Conservation (phyloP, 768 basidiomycete species). For the Clitopilus passeckerianus region DNA sequence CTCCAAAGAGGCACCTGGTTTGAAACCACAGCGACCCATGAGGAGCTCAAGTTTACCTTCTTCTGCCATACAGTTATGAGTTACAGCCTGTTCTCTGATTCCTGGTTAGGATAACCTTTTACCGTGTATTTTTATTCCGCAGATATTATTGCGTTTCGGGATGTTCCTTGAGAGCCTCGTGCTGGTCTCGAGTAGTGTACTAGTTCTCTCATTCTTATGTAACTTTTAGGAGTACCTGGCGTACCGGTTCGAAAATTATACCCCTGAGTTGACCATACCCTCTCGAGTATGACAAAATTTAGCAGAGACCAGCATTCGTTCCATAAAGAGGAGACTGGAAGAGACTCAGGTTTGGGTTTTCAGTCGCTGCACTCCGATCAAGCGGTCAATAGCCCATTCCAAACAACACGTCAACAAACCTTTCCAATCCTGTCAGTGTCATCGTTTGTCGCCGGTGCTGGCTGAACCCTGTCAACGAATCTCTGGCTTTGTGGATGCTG, state of each 20-base stretch:
- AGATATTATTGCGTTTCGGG: not conserved
- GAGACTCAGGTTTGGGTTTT: no score
- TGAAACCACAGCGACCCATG: constrained; percentile 58
- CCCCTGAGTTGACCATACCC: not conserved
- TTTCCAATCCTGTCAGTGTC: not conserved
- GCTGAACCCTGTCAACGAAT: not conserved
- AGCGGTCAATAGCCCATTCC: no score
- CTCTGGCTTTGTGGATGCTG: not conserved
- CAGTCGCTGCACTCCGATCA: no score
- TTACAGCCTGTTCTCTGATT: not conserved
- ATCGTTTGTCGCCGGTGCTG: not conserved
- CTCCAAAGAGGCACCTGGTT: constrained; percentile 54
- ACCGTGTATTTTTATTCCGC: not conserved
- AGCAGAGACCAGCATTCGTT: no score
- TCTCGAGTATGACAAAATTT: not conserved
- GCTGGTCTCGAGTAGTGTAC: no score
- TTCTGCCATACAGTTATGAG: not conserved
- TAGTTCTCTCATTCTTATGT: not conserved
- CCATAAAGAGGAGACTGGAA: no score
- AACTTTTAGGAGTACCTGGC: not conserved
- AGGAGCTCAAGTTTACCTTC: constrained; percentile 47
- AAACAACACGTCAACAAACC: not conserved
- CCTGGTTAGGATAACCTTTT: no score
- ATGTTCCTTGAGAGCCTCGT: not conserved
- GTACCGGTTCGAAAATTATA: not conserved